Conservation (phyloP, 2,329 filamentous ascomycete species). For the Rhinocladiella similis region DNA sequence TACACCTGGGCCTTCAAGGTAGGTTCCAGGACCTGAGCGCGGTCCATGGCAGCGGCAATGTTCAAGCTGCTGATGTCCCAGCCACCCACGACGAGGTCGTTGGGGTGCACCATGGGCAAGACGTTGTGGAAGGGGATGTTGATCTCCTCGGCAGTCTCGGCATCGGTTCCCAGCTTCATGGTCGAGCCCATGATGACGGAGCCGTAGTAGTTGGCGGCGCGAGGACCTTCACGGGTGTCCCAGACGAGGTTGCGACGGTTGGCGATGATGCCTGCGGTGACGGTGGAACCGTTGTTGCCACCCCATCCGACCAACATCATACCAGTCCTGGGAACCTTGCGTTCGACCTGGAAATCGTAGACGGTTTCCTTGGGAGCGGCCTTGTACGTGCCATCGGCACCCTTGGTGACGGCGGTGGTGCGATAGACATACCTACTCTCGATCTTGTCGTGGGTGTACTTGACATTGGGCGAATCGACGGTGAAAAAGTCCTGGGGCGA, state of each 20-base stretch:
- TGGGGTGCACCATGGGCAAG: conserved; percentile 94
- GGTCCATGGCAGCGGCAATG: conserved; percentile 89
- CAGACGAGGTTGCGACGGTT: conserved; percentile 84
- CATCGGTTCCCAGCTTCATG: conserved; percentile 90
- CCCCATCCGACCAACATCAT: conserved; percentile 98
- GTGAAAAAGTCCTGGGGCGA: conserved; percentile 66
- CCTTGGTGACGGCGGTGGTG: conserved; percentile 78
- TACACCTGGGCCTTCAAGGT: conserved; percentile 83
- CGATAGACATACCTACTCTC: conserved; percentile 94
- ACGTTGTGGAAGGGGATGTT: conserved; percentile 95
- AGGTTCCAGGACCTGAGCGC: conserved; percentile 93
- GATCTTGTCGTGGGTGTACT: conserved; percentile 85
- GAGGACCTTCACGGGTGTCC: conserved; percentile 89
- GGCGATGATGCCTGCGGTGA: conserved; percentile 95
- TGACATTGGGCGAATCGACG: conserved; percentile 89
- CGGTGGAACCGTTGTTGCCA: conserved; percentile 96
- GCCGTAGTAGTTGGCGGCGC: conserved; percentile 93
- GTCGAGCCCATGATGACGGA: conserved; percentile 97
- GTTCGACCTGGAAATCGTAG: conserved; percentile 97
- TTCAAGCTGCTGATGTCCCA: conserved; percentile 97
- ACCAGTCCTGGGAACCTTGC: conserved; percentile 87
- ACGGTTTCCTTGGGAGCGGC: conserved; percentile 83
- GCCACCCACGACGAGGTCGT: conserved; percentile 90
- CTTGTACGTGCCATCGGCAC: conserved; percentile 72
- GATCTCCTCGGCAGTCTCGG: conserved; percentile 80